Conservation (phyloP, 2,329 filamentous ascomycete species). For the Fusarium napiforme region DNA sequence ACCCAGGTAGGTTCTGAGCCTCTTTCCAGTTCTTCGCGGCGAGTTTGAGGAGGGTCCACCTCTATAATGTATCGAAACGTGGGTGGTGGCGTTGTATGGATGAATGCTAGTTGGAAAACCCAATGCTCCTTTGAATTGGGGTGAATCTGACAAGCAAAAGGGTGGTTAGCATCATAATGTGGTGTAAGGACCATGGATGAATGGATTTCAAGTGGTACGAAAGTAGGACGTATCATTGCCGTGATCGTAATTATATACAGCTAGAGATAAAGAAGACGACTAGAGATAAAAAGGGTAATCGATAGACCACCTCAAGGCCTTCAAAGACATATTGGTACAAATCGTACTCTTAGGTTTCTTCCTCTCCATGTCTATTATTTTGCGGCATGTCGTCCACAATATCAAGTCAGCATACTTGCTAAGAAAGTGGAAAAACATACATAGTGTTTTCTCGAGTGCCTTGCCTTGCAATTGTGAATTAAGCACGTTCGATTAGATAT, state of each 20-base stretch:
- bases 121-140: neutral
- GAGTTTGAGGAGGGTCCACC: no score
- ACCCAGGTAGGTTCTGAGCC: no score
- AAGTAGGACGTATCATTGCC: neutral
- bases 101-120: no score
- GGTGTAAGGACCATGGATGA: neutral
- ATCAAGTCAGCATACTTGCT: neutral
- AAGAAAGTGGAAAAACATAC: neutral
- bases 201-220: neutral
- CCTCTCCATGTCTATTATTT: no score
- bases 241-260: neutral
- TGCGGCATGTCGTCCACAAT: neutral
- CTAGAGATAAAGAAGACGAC: neutral
- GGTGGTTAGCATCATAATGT: neutral
- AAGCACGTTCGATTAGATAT: accelerated
- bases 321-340: neutral
- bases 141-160: neutral
- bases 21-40: no score
- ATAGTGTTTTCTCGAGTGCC: neutral
- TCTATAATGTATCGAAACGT: neutral
- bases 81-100: neutral
- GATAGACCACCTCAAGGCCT: neutral
- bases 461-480: neutral
- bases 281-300: neutral
- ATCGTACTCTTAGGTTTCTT: no score